A percentile compares a stretch with the other conserved stretches of the same genome.
Conservation (phyloP, 2,329 filamentous ascomycete genomes). For the Atkinsonella texensis region DNA sequence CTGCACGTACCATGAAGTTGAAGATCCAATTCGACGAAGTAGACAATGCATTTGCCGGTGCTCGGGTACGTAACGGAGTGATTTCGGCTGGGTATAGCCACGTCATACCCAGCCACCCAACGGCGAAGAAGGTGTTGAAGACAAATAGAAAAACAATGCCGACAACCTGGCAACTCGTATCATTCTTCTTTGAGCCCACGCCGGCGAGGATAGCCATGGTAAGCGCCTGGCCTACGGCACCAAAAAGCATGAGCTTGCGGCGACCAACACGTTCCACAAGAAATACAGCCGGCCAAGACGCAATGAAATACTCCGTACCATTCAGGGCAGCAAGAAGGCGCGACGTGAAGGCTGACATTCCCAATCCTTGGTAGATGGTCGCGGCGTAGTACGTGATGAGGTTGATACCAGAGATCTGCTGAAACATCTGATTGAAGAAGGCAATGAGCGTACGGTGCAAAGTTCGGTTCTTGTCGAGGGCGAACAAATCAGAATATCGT, state of each 20-base stretch:
- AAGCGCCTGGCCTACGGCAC: conserved; percentile 47
- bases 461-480: conserved; percentile 41
- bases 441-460: conserved; percentile 50
- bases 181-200: conserved; percentile 38
- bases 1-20: conserved; percentile 38
- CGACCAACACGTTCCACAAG: conserved; percentile 56
- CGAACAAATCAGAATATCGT: conserved; percentile 46
- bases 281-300: conserved; percentile 48
- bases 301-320: conserved; percentile 44
- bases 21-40: conserved; percentile 49
- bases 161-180: conserved; percentile 40
- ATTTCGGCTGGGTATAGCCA: conserved; percentile 59
- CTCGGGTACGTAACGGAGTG: conserved; percentile 54
- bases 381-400: conserved; percentile 53
- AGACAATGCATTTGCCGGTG: conserved; percentile 44
- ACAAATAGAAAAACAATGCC: conserved; percentile 56
- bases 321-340: conserved; percentile 39
- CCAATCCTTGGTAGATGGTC: conserved; percentile 44
- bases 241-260: conserved; percentile 60
- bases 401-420: conserved; percentile 52
- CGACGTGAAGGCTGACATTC: conserved; percentile 41
- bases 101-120: conserved; percentile 46
- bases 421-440: conserved; percentile 50
- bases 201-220: conserved; percentile 52
- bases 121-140: conserved; percentile 45